Evolutionary conservation across 139 green algal genomes (phyloP).

Genomic region (Trebouxia sp.): DNA sequence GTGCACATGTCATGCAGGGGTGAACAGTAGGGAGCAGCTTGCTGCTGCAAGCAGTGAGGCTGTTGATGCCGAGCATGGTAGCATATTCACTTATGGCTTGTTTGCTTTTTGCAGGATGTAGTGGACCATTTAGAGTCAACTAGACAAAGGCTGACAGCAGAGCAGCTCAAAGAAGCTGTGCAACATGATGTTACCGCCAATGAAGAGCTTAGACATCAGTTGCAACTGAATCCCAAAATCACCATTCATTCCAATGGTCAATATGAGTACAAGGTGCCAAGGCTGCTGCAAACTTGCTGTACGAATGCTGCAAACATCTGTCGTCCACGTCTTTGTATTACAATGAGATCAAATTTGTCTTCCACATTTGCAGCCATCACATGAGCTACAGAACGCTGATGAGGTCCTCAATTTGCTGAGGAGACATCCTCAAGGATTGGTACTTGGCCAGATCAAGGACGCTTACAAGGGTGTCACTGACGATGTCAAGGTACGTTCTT

Average conservation of each 20-base stretch:
- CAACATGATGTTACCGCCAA: background rate
- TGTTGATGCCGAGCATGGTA: background rate
- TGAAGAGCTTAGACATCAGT: background rate
- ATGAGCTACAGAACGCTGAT: slow-evolving; percentile 13
- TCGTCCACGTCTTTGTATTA: background rate
- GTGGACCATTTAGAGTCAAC: slow-evolving; percentile 6
- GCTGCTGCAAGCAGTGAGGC: too few relatives aligned
- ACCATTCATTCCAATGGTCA: background rate
- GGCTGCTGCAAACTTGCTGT: too few relatives aligned
- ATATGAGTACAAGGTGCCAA: slow-evolving; percentile 11
- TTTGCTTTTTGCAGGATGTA: background rate
- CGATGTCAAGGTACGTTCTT: background rate
- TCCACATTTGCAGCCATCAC: slow-evolving; percentile 13
- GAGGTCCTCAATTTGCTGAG: background rate
- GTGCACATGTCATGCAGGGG: too few relatives aligned
- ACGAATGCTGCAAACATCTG: background rate
- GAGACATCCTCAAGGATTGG: background rate
- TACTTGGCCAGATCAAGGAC: background rate
- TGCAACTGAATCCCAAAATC: background rate
- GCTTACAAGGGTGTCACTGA: slow-evolving; percentile 11
- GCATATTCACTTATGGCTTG: background rate
- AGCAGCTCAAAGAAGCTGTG: background rate
- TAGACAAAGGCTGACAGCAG: background rate
- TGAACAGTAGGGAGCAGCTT: too few relatives aligned
- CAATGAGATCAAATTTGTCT: background rate